Conservation (phyloP, 1,139 yeast genomes). For the Dujonia santamariae region DNA sequence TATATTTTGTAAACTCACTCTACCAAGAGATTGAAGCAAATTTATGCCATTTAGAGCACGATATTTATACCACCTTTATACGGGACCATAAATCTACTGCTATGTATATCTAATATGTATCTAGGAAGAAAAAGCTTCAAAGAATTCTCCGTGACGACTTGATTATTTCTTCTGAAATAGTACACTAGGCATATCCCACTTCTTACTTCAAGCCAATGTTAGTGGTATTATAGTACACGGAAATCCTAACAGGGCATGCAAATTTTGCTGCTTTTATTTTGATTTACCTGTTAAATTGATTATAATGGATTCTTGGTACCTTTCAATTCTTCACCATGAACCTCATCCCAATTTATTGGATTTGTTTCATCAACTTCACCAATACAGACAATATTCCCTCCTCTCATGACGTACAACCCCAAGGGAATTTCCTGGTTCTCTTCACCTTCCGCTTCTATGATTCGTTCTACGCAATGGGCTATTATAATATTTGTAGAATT, state of each 20-base stretch:
- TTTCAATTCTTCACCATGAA: conserved; percentile 37
- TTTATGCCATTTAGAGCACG: too few species aligned
- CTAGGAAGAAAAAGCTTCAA: too few species aligned
- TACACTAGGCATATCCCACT: neutral
- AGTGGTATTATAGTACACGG: neutral
- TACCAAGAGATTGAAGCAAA: too few species aligned
- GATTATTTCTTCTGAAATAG: neutral
- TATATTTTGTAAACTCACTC: too few species aligned
- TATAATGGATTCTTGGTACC: conserved; percentile 43
- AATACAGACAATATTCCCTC: conserved; percentile 76
- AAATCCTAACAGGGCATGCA: too few species aligned
- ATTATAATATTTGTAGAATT: conserved; percentile 73
- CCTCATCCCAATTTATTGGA: conserved; percentile 55
- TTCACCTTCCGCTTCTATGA: conserved; percentile 44
- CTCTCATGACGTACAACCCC: conserved; percentile 72
- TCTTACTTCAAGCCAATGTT: neutral
- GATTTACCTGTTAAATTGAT: neutral
- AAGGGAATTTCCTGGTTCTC: conserved; percentile 48
- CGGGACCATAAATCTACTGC: too few species aligned
- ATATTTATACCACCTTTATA: too few species aligned
- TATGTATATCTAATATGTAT: too few species aligned
- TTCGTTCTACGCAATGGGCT: conserved; percentile 55
- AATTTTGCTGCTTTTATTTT: neutral
- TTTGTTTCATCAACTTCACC: conserved; percentile 63
- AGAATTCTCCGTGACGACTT: too few species aligned